These are phyloP conservation scores for Russula lepida DNA, from an alignment of 768 basidiomycete species.

Conservation along the genomic window DNA sequence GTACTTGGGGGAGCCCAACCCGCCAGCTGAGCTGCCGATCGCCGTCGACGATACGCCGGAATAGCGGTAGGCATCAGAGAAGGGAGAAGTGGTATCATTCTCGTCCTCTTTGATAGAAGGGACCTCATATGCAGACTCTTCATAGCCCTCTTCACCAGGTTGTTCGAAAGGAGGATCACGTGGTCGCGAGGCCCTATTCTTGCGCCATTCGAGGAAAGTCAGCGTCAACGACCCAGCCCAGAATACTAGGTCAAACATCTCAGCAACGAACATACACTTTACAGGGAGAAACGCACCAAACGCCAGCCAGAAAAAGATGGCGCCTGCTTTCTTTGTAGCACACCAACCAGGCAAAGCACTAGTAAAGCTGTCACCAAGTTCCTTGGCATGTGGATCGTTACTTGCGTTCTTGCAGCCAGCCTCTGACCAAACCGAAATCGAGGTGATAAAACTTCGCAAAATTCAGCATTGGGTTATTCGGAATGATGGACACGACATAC, in stretches of 20 bases:
- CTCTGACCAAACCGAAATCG: slow-evolving; percentile 82
- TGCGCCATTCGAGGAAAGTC: slow-evolving; percentile 69
- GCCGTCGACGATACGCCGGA: slow-evolving; percentile 31
- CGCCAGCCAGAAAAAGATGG: slow-evolving; percentile 82
- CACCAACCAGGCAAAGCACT: slow-evolving; percentile 75
- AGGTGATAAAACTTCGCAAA: slow-evolving; percentile 52
- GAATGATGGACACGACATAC: slow-evolving; percentile 36
- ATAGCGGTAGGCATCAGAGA: slow-evolving; percentile 48
- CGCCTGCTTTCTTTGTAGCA: slow-evolving; percentile 83
- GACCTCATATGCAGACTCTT: slow-evolving; percentile 44
- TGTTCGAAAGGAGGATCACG: slow-evolving; percentile 73
- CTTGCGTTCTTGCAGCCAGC: slow-evolving; percentile 80
- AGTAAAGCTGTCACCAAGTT: slow-evolving; percentile 55
- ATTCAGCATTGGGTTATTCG: slow-evolving; percentile 17
- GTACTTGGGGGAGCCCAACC: slow-evolving; percentile 26
- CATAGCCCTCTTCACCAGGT: slow-evolving; percentile 49
- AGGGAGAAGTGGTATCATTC: slow-evolving; percentile 32
- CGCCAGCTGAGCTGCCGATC: slow-evolving; percentile 24
- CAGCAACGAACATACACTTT: not conserved
- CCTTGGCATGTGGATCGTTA: slow-evolving; percentile 69
- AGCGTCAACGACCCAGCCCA: slow-evolving; percentile 67
- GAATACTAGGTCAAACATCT: slow-evolving; percentile 41
- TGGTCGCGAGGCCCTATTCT: slow-evolving; percentile 44
- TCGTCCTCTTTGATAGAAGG: slow-evolving; percentile 31
- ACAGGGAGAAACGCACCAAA: slow-evolving; percentile 45